phyloP scores from a whole-genome alignment of 192 early-diverging fungal genomes.

The Coemansia guatemalensis region DNA sequence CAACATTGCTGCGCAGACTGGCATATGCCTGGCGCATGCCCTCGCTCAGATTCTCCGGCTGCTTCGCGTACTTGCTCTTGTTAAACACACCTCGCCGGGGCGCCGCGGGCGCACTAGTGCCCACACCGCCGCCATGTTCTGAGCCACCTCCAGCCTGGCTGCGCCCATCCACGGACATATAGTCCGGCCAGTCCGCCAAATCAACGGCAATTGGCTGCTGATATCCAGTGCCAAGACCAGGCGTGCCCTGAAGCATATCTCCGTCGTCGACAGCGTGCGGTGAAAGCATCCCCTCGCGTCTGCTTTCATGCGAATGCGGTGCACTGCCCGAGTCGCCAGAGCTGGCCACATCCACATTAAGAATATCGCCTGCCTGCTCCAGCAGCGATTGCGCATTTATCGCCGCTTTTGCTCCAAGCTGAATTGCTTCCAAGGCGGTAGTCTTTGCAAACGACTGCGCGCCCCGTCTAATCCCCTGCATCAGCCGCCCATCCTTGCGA shows the following conservation, averaged over 20 bases:
- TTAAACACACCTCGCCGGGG: constrained; percentile 38
- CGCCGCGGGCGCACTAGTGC: not conserved
- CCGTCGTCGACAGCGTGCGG: constrained; percentile 4
- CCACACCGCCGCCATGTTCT: constrained; percentile 9
- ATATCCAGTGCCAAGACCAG: not conserved
- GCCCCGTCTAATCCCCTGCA: constrained; percentile 85
- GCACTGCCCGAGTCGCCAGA: constrained; percentile 31
- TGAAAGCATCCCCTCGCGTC: constrained; percentile 16
- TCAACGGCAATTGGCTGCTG: constrained; percentile 25
- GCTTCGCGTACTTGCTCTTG: constrained; percentile 81
- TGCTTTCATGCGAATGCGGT: constrained; percentile 34
- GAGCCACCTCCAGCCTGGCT: constrained; percentile 5
- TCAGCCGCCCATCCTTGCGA: constrained; percentile 83
- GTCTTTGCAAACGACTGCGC: constrained; percentile 86
- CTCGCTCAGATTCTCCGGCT: constrained; percentile 81
- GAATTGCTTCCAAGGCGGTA: constrained; percentile 89
- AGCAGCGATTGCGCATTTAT: constrained; percentile 87
- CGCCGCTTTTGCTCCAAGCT: constrained; percentile 81
- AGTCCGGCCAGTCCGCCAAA: constrained; percentile 50
- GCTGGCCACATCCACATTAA: constrained; percentile 54
- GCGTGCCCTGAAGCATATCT: not conserved
- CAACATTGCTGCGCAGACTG: constrained; percentile 77
- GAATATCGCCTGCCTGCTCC: constrained; percentile 84
- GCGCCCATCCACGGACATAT: constrained; percentile 40
- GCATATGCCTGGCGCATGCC: constrained; percentile 82